A percentile compares a stretch with the other conserved stretches of the same genome.
Conservation (phyloP, 2,329 filamentous ascomycete species). For the Neofusicoccum parvum region DNA sequence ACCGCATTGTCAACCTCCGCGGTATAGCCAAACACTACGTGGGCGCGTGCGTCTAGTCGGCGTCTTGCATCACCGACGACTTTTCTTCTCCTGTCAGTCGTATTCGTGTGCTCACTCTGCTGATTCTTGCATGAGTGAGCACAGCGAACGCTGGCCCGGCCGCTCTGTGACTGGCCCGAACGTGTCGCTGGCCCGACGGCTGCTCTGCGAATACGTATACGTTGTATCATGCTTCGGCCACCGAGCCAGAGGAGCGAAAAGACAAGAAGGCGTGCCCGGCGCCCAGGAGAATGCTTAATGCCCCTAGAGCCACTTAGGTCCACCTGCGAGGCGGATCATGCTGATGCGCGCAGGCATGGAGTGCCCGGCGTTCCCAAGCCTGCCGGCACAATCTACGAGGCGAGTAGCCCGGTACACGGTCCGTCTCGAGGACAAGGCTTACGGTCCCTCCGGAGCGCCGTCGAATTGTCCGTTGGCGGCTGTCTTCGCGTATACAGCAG, state of each 20-base stretch:
- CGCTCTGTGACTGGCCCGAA: neutral
- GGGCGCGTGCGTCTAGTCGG: neutral
- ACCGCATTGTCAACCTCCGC: neutral
- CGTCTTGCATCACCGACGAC: neutral
- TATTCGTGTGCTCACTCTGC: neutral
- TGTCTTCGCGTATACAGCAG: too few species aligned
- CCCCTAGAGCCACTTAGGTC: neutral
- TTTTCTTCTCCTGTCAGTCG: neutral
- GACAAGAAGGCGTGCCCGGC: neutral
- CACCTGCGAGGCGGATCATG: conserved; percentile 2
- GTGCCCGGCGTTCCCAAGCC: neutral
- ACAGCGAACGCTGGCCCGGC: neutral
- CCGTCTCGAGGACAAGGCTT: neutral
- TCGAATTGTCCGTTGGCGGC: too few species aligned
- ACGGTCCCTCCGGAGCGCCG: too few species aligned
- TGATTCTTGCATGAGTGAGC: neutral
- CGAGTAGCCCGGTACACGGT: neutral
- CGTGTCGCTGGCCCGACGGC: neutral
- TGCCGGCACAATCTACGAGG: neutral
- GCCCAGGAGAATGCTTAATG: neutral
- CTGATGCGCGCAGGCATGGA: neutral
- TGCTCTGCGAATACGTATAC: neutral
- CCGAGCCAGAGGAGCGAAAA: neutral
- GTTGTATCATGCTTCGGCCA: too few species aligned
- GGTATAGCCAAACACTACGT: too few species aligned